Evolutionary conservation across 331 rosid genomes (phyloP), one percentile per base, ranked within the genome.

Genomic region (Quercus lobata): DNA sequence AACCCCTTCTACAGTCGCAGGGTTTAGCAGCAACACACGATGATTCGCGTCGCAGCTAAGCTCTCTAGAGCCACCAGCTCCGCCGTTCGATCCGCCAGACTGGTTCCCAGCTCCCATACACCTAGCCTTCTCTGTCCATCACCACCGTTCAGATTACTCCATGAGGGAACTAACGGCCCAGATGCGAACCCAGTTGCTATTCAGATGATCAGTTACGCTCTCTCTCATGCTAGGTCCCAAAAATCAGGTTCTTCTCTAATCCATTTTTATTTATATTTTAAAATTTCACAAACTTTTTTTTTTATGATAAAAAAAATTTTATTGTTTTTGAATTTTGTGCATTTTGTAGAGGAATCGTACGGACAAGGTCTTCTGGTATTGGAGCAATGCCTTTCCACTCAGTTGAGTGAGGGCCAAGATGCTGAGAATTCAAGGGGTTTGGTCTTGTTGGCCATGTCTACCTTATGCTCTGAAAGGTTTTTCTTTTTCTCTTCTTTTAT

Each of bases 381-480:
- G 87, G 92, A 91, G 75, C 94, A 90, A 73, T 95, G 99, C 72
- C 87, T 95, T 73, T 80, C 89, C 1, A 80, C 66, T 80, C 91
- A 87, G 75, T 72, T 86, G 69, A 83, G 89, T 32, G 91, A 88
- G 76, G 92, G 88, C 6, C 81, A 81, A 27, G 87, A 86, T 21
- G 80, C 85, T 4, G 90, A 89, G 69, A 86, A 88, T 84, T 84
- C 96, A 2, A 89, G 83, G 84, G 98, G 94, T 69, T 79, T 88
- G 77, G 92, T 92, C 15, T 81, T 93, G 69, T 88, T 95, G 75
- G 94, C 98, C 32, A 84, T 85, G 89, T 86, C 99, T 58, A 89
- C 92, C 63, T 85, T 95, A 80, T 78, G 88, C 78, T 86, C 78
- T 80, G 99, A 95, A 79, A 95, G 98, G 99, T 95, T 65, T 35